Evolutionary conservation across 495 filamentous ascomycete species (phyloP), one percentile per base, ranked within the genome.

Genomic region (Daldinia concentrica): DNA sequence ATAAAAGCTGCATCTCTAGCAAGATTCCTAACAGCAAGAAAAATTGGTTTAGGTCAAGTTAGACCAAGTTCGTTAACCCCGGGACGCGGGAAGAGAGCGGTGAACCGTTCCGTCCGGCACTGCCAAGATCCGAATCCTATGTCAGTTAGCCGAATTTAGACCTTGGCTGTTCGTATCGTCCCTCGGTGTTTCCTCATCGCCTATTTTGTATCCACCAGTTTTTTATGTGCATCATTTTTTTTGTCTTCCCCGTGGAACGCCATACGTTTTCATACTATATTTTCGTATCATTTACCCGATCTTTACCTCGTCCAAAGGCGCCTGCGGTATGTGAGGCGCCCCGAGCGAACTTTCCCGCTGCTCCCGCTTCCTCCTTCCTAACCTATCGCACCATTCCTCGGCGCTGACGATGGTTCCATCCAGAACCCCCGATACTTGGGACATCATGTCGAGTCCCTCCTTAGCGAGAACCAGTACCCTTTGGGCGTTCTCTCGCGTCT

Each of bases 381-480:
- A 80, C 17, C 89, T 84, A 41, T 91, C 89, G 67, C 92, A 91
- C 95, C 95, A 97, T 74, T 89, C 87, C 78, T 97, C 93, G 4
- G 95, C 95, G 74, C 90, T 92, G 37, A 89, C 85, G 30, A 97
- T 88, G 4, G 94, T 97, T n/a, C 90, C 88, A 72, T 93, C 90
- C 26, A 97, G 87, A 0, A 95, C 90, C 0, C 87, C 88, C 26
- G 87, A 92, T 45, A 98, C 93, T 76, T 96, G 91, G 0, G 86
- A 83, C 86, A 97, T 91, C 87, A 97, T 95, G 69, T 96, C 92
- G 24, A 98, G 84, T 2, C 93, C 92, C 77, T 97, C 94, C 66
- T 90, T 91, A 2, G 93, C 93, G 32, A 98, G 86, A 0, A 94
- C 88, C 11, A 97, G 73, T 36, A 93, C 93, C 15, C 89, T 81